A percentile compares a stretch with the other conserved stretches of the same genome.
Conservation (phyloP, 192 early-diverging fungal species). For the Chytriomyces confervae region DNA sequence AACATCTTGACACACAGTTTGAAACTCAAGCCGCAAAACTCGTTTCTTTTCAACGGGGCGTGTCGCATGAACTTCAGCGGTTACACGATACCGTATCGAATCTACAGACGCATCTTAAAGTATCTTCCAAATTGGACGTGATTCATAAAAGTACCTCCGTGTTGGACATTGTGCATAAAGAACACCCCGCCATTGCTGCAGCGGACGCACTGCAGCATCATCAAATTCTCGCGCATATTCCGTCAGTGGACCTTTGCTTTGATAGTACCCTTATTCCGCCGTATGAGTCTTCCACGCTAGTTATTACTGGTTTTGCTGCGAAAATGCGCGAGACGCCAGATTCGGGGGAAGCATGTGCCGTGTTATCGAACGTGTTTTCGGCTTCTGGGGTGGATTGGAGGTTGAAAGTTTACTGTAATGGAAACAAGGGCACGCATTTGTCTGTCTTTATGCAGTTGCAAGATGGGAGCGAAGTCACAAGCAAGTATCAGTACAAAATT, state of each 20-base stretch:
- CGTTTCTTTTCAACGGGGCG: background rate
- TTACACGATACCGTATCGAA: constrained; percentile 19
- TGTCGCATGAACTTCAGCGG: constrained; percentile 24
- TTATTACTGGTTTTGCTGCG: background rate
- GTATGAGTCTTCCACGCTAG: constrained; percentile 24
- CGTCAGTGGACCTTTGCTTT: constrained; percentile 1
- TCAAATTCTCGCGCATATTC: background rate
- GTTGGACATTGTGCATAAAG: background rate
- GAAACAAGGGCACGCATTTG: constrained; percentile 34
- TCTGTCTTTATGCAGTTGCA: constrained; percentile 39
- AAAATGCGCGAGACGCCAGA: background rate
- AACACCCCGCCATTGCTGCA: background rate
- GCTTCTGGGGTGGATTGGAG: constrained; percentile 37
- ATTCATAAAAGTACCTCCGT: constrained; percentile 24
- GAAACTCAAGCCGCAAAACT: background rate
- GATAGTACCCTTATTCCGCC: constrained; percentile 25
- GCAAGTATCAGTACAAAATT: constrained; percentile 45
- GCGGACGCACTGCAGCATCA: background rate
- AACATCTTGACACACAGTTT: constrained; percentile 3
- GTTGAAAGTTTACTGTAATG: constrained; percentile 45
- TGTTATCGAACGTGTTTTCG: constrained; percentile 25
- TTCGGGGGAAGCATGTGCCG: background rate
- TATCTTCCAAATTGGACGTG: constrained; percentile 9
- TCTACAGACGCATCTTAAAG: constrained; percentile 21
- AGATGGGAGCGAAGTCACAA: background rate